These are phyloP conservation scores for Flaveria floridana DNA, from an alignment of 140 eudicot species.

Conservation along the genomic window DNA sequence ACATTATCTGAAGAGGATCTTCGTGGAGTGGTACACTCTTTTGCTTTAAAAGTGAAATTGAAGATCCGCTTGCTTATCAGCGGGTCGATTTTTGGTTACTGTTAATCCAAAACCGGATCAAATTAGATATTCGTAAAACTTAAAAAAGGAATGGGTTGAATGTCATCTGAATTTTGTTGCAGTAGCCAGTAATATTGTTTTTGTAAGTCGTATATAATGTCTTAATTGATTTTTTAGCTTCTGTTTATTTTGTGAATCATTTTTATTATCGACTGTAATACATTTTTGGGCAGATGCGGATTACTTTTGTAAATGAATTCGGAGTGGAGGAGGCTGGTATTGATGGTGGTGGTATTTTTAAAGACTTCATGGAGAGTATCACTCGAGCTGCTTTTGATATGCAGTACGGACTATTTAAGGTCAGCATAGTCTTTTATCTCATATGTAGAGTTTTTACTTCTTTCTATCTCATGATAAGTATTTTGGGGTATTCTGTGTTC, in stretches of 20 bases:
- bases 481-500: background rate
- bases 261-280: no score
- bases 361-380: conserved; percentile 94
- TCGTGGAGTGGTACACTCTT: conserved; percentile 64
- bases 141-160: background rate
- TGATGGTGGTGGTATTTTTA: conserved; percentile 98
- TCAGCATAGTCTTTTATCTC: conserved; percentile 6
- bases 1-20: conserved; percentile 82
- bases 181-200: no score
- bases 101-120: background rate
- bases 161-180: background rate
- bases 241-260: no score
- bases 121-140: background rate
- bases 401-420: conserved; percentile 97
- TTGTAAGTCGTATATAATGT: no score
- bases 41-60: conserved; percentile 19
- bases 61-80: background rate
- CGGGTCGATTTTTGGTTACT: background rate
- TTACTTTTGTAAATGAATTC: conserved; percentile 79
- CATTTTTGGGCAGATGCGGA: conserved; percentile 50
- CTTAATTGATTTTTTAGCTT: no score
- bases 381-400: conserved; percentile 91
- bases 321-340: conserved; percentile 99
- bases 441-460: background rate
- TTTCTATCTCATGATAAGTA: background rate